Percentiles rank a stretch among this genome's conserved stretches.
phyloP scores from a whole-genome alignment of 768 basidiomycete genomes.

The Hortiboletus campestris region DNA sequence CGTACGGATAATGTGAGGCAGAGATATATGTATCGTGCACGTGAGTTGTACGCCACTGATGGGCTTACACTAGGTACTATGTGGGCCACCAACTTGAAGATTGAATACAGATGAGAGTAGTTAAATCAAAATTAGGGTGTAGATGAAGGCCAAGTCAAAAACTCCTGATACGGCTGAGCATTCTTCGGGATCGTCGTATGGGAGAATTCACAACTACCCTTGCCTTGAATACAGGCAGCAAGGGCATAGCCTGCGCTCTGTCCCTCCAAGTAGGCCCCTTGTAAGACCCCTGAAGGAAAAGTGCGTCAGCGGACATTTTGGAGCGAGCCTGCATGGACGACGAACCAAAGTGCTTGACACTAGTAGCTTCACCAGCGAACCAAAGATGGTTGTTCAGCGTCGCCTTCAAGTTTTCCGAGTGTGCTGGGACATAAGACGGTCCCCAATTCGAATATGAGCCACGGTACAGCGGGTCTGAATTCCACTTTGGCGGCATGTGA shows the following conservation, averaged over 20 bases:
- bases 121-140: not conserved
- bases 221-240: slow-evolving; percentile 40
- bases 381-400: slow-evolving; percentile 50
- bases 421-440: slow-evolving; percentile 51
- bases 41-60: no score
- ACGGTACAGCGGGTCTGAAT: slow-evolving; percentile 41
- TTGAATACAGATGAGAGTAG: no score
- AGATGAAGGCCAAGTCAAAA: slow-evolving; percentile 9
- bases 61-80: no score
- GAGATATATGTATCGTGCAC: no score
- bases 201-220: slow-evolving; percentile 26
- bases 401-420: slow-evolving; percentile 56
- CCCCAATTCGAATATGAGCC: slow-evolving; percentile 71
- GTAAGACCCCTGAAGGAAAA: slow-evolving; percentile 44
- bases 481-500: slow-evolving; percentile 51
- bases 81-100: no score
- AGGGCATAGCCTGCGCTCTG: slow-evolving; percentile 38
- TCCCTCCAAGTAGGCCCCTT: slow-evolving; percentile 61
- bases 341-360: slow-evolving; percentile 55
- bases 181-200: slow-evolving; percentile 30
- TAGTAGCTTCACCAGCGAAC: slow-evolving; percentile 66
- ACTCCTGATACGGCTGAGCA: slow-evolving; percentile 31
- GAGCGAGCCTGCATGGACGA: slow-evolving; percentile 1
- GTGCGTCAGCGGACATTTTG: not conserved
- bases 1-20: no score